Conservation (phyloP, 352 stramenopile species). For the Globisporangium splendens region DNA sequence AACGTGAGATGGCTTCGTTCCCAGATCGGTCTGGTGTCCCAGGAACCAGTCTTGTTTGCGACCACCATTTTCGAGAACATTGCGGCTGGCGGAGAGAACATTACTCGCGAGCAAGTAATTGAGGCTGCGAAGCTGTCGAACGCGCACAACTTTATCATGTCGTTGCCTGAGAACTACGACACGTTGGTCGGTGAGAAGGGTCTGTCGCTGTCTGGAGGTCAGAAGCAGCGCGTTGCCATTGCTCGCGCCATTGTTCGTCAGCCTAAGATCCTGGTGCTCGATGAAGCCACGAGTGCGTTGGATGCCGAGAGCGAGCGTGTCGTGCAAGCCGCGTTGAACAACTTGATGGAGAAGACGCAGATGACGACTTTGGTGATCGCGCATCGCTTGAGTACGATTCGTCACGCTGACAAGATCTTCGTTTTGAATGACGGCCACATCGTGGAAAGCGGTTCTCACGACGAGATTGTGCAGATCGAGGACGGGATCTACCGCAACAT, state of each 20-base stretch:
- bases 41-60: slow-evolving; percentile 90
- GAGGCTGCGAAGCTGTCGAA: slow-evolving; percentile 21
- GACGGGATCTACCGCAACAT: slow-evolving; percentile 56
- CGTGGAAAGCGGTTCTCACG: neutral
- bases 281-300: too few species aligned
- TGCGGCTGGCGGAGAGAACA: slow-evolving; percentile 2
- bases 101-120: slow-evolving; percentile 11
- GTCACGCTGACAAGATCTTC: neutral
- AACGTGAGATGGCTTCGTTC: slow-evolving; percentile 71
- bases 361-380: too few species aligned
- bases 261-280: too few species aligned
- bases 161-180: slow-evolving; percentile 82
- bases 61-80: slow-evolving; percentile 90
- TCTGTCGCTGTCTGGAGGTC: too few species aligned
- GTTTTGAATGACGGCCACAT: neutral
- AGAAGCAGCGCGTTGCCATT: too few species aligned
- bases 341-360: too few species aligned
- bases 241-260: too few species aligned
- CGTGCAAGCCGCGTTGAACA: too few species aligned
- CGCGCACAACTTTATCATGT: slow-evolving; percentile 53
- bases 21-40: slow-evolving; percentile 69
- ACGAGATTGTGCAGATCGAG: slow-evolving; percentile 25
- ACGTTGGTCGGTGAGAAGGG: slow-evolving; percentile 33
- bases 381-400: neutral
- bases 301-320: too few species aligned